Base-by-base conservation (phyloP, 805 yeast species). In the Pichia thaimueangensis region DNA sequence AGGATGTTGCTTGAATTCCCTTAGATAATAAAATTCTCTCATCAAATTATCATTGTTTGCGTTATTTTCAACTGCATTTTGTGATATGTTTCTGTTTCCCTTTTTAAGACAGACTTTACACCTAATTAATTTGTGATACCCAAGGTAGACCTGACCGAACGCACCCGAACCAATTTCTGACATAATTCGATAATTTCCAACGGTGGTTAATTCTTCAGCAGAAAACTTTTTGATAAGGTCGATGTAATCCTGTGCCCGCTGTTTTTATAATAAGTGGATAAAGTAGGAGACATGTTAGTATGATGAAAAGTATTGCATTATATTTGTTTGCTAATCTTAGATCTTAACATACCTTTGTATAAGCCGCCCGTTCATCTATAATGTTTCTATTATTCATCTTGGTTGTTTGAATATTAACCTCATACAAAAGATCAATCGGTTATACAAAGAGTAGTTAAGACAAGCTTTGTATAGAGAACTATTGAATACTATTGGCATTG, bases 121-220 rank as follows among this genome's bases (percentile, higher is more conserved):
- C 42, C 79, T 78, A 10, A 95, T 74, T 35, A 88, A 68, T 39
- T 73, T 72, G 55, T 91, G 97, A 29, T 69, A 69, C 2, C 96
- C 97, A 24, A 91, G 65, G 58, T 82, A 93, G 1, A 88, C 95
- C 56, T 84, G 85, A 8, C 97, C 97, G 70, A 88, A 91, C 3
- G 95, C 74, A 9, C 97, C 97, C 53, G 86, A 88, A 2, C 97
- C 97, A 19, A 91, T 82, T 50, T 81, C 85, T 45, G 78, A 69
- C 6, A 78, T 55, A 7, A 93, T 76, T 39, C 72, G 67, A 57
- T 91, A 91, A 60, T 84, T 86, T 1, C 98, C 97, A 11, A 91
- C 80, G 42, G 80, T 84, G 37, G 67, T 67, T 33, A 80, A 63
- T 32, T 73, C 77, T 9, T 19, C 19, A 9, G 74, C 55, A 16